Base-by-base conservation (phyloP, 495 filamentous ascomycete species). In the Penicillium ochrochloron region DNA sequence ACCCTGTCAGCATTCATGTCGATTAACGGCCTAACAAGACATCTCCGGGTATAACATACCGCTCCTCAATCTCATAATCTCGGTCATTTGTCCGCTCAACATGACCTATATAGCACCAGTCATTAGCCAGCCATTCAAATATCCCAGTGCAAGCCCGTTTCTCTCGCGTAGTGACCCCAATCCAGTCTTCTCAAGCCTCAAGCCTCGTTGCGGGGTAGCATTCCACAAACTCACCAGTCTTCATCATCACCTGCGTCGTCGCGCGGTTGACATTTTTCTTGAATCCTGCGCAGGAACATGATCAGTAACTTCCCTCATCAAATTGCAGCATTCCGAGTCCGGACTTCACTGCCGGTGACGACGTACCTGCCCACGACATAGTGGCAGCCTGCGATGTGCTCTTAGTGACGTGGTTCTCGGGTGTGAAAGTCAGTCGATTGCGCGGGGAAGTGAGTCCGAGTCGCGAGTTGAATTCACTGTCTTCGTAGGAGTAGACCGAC, bases 181-280 rank as follows among this genome's bases (percentile, higher is more conserved):
- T 9, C 48, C 48, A 44, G 14, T 4, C 39, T 75, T 54, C 59
- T 56, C 59, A 56, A 56, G 56, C 33, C 41, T 42, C 42, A 56
- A 56, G 56, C 33, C 41, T 42, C 42, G 61, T 66, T 69, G 68
- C 57, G 70, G 71, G 68, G 68, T 67, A 68, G 51, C 52, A 57
- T 39, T 68, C 56, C 61, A 52, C 39, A 55, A 21, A 71, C 82
- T 66, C 73, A 92, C 90, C 92, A 21, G 95, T 94, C 84, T 97
- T 99, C 95, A 99, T 98, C 93, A 99, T 97, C 60, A 97, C 94
- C 89, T 97, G 94, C 76, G 96, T 97, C 77, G 94, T 97, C 64
- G 95, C 94, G 78, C 95, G 92, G 82, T 95, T 95, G 83, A 97
- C 93, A 85, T 94, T 96, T 76, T 97, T 98, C 85, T 97, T 98